Percentiles rank a stretch among this genome's conserved stretches.
phyloP scores from a whole-genome alignment of 1,284 basidiomycete species.

The Hortiboletus rubellus region DNA sequence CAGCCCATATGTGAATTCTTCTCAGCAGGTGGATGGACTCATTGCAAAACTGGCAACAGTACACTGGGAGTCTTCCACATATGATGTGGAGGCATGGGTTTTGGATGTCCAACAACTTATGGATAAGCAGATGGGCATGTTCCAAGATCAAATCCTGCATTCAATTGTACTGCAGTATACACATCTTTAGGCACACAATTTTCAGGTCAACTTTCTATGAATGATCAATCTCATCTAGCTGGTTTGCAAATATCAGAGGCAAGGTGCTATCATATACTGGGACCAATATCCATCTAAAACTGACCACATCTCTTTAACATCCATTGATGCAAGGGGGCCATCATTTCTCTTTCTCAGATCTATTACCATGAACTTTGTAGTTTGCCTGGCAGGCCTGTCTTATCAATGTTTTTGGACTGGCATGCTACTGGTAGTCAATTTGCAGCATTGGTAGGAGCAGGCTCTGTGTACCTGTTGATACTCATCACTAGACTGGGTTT shows the following conservation, averaged over 20 bases:
- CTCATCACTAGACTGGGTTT: background rate
- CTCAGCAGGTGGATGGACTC: background rate
- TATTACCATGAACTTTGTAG: background rate
- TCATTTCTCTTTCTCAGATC: background rate
- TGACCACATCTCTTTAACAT: background rate
- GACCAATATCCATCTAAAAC: no score
- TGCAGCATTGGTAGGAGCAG: background rate
- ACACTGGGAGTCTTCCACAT: background rate
- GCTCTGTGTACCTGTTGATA: background rate
- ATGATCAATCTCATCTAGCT: background rate
- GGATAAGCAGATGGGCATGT: background rate
- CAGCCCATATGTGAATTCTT: background rate
- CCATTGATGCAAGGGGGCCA: background rate
- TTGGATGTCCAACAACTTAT: background rate
- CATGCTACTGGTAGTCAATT: background rate
- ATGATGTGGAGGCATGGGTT: background rate
- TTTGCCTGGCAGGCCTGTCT: background rate
- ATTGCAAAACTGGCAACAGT: background rate
- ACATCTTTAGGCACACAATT: background rate
- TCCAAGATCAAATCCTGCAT: background rate
- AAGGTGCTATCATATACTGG: background rate
- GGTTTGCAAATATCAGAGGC: background rate
- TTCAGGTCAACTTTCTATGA: background rate
- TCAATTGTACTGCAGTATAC: background rate
- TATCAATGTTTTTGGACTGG: background rate